Conservation (phyloP, 495 filamentous ascomycete genomes). For the Xylaria venustula region DNA sequence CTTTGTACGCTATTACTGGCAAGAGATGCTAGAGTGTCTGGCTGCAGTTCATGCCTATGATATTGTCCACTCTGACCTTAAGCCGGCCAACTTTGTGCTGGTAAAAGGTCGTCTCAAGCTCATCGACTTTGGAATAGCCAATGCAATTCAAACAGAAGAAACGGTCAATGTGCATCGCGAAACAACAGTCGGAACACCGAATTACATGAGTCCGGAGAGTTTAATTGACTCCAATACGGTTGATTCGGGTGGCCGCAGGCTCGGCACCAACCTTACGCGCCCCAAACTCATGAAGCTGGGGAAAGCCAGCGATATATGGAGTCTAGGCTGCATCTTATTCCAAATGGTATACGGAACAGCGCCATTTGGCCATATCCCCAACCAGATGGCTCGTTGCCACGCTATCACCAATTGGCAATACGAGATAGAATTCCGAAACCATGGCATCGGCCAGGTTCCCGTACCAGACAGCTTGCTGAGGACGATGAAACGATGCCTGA, state of each 20-base stretch:
- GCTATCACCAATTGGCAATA: slow-evolving; percentile 89
- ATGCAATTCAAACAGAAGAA: slow-evolving; percentile 88
- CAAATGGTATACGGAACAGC: slow-evolving; percentile 95
- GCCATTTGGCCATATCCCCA: slow-evolving; percentile 87
- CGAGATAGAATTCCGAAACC: slow-evolving; percentile 74
- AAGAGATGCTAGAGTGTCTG: slow-evolving; percentile 97
- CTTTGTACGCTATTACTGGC: slow-evolving; percentile 97
- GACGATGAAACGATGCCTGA: slow-evolving; percentile 77
- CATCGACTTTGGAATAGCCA: slow-evolving; percentile 96
- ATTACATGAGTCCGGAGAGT: slow-evolving; percentile 97
- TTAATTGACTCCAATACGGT: slow-evolving; percentile 78
- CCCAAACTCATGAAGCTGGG: slow-evolving; percentile 91
- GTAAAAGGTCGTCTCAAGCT: slow-evolving; percentile 80
- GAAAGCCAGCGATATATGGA: slow-evolving; percentile 95
- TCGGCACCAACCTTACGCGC: slow-evolving; percentile 36
- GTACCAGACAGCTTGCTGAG: slow-evolving; percentile 69
- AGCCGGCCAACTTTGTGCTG: slow-evolving; percentile 93
- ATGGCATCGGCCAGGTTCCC: slow-evolving; percentile 68
- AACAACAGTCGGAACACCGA: slow-evolving; percentile 90
- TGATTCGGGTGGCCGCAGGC: slow-evolving; percentile 47
- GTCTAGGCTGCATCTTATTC: slow-evolving; percentile 91
- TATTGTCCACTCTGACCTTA: slow-evolving; percentile 94
- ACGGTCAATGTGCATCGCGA: slow-evolving; percentile 98
- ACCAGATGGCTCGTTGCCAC: slow-evolving; percentile 69
- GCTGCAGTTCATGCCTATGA: slow-evolving; percentile 81